Evolutionary conservation across 1,284 basidiomycete genomes (phyloP).

Genomic region (Sutorius eximius): DNA sequence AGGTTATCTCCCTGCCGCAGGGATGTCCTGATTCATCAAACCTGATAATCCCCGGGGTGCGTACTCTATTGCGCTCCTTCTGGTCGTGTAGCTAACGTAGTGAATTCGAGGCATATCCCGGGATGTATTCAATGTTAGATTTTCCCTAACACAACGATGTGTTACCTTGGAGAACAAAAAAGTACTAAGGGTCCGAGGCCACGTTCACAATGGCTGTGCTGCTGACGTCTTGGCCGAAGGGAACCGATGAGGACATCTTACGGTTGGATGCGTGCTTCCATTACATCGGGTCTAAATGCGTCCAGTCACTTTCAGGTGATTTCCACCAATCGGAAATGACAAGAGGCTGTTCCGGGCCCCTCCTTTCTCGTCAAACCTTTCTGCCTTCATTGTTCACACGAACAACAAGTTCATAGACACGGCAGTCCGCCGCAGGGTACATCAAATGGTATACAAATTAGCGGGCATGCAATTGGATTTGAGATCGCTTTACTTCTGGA

Average conservation of each 20-base stretch:
- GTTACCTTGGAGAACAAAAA: too few relatives aligned
- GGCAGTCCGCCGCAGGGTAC: neutral
- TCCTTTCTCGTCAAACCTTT: too few relatives aligned
- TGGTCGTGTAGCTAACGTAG: too few relatives aligned
- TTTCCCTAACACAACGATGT: too few relatives aligned
- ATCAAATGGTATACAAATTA: neutral
- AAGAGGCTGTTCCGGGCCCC: neutral
- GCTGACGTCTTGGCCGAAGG: neutral
- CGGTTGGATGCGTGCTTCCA: neutral
- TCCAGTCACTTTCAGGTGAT: neutral
- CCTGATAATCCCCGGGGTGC: neutral
- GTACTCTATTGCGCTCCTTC: too few relatives aligned
- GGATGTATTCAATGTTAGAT: too few relatives aligned
- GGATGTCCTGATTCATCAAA: neutral
- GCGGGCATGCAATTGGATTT: neutral
- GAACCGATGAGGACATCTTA: neutral
- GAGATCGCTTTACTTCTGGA: neutral
- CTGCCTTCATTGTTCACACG: neutral
- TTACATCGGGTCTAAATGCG: neutral
- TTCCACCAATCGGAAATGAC: neutral
- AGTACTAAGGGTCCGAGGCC: too few relatives aligned
- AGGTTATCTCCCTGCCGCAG: neutral
- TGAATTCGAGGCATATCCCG: too few relatives aligned
- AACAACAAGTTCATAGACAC: neutral
- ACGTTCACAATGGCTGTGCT: neutral